phyloP scores from a whole-genome alignment of 2,329 filamentous ascomycete genomes.

The Colletotrichum trifolii region DNA sequence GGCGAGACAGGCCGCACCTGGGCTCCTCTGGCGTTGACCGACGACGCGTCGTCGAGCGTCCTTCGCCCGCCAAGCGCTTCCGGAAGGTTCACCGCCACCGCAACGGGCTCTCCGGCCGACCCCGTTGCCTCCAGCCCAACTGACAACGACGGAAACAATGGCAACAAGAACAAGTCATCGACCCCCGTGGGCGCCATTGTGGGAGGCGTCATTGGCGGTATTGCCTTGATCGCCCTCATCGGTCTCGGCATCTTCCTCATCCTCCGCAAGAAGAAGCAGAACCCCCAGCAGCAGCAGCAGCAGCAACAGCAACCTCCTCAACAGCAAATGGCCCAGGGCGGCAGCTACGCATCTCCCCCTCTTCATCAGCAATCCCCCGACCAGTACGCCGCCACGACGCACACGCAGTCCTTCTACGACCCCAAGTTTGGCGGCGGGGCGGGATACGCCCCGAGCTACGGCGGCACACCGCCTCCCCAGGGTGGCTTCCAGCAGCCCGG shows the following conservation, averaged over 20 bases:
- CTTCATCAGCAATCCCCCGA: conserved; percentile 1
- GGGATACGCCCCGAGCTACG: conserved; percentile 34
- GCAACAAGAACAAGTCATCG: conserved; percentile 17
- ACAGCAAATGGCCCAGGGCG: conserved; percentile 18
- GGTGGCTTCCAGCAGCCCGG: conserved; percentile 26
- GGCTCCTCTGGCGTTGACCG: conserved; percentile 32
- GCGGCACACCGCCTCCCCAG: conserved; percentile 37
- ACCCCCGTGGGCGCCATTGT: conserved; percentile 50
- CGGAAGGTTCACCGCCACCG: conserved; percentile 2
- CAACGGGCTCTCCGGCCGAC: neutral
- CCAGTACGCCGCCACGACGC: conserved; percentile 15
- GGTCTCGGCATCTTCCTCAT: conserved; percentile 46
- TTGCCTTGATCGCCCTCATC: conserved; percentile 46
- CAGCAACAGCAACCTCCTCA: neutral
- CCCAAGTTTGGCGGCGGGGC: conserved; percentile 39
- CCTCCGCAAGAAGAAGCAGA: conserved; percentile 46
- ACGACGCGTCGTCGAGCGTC: conserved; percentile 13
- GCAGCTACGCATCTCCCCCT: conserved; percentile 5
- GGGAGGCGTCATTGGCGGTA: conserved; percentile 51
- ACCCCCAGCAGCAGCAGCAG: conserved; percentile 11
- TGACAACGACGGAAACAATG: conserved; percentile 16
- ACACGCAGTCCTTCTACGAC: conserved; percentile 42
- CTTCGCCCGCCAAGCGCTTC: conserved; percentile 3
- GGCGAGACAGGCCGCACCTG: conserved; percentile 50
- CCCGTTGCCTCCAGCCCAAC: conserved; percentile 24